Base-by-base conservation (phyloP, 371 early-diverging fungal genomes). In the Saksenaea oblongispora region DNA sequence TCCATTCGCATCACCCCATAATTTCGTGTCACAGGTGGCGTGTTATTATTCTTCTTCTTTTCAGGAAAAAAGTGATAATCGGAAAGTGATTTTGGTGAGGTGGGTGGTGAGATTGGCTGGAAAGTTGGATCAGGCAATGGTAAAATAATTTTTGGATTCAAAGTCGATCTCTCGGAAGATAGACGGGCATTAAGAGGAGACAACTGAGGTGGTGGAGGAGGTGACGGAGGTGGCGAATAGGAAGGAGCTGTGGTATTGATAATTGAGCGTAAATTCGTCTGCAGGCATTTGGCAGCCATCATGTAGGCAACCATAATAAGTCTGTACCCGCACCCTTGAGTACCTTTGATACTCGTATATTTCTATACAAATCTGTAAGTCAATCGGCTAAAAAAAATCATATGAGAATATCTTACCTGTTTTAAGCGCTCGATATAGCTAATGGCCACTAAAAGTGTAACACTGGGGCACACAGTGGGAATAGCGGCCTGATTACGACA, bases 401-500 rank as follows among this genome's bases (percentile, higher is more conserved):
- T 24, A 24, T 35, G 31, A 61, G 34, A 53, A 35, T 41, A 17
- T 55, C 69, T 66, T 81, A 84, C 86, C 69, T 78, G 73, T 67
- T 84, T 84, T 18, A 87, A 64, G 28, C 85, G 67, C 58, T 85
- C 84, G n/a, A 87, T 78, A 57, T 85, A 87, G 37, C 75, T 77
- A 3, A 85, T 71, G 3, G 87, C 85, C 13, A 87, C 63, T 7
- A 84, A 65, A 28, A 87, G 59, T 7, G 87, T 80, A 24, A 82
- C 60, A 41, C 71, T 83, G 24, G 85, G 84, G 56, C 77, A 80
- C 1, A 74, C 69, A 3, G 74, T 72, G 3, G 82, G 79, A 28
- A 72, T 65, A 10, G 76, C 69, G 10, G 70, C 55, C n/a, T 63
- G 37, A 34, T 65, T 76, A 8, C 58, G 55, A 57, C 75, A 75